These are phyloP conservation scores for Yarrowia yakushimensis DNA, from an alignment of 805 yeast species.

Conservation along the genomic window DNA sequence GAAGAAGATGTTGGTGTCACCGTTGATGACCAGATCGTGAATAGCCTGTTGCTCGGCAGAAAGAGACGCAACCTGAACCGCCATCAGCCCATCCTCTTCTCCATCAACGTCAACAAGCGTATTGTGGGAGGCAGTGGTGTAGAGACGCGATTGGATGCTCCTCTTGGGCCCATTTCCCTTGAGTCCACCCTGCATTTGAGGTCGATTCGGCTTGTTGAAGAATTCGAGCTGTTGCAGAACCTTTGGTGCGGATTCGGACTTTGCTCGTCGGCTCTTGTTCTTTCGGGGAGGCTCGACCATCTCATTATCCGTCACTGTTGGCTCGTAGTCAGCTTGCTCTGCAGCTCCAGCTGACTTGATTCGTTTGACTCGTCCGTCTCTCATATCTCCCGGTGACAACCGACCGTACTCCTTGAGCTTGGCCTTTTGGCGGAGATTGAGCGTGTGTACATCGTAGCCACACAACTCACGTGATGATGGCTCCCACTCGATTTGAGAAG, in stretches of 20 bases:
- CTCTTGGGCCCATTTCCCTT: neutral
- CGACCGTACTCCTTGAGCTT: slow-evolving; percentile 3
- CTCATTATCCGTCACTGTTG: neutral
- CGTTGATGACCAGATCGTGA: slow-evolving; percentile 58
- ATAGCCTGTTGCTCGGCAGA: slow-evolving; percentile 53
- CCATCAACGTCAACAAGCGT: neutral
- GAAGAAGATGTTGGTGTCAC: slow-evolving; percentile 67
- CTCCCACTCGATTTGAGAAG: slow-evolving; percentile 9
- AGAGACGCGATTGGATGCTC: slow-evolving; percentile 8
- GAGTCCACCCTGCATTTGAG: neutral
- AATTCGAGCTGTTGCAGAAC: slow-evolving; percentile 5
- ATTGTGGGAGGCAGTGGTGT: neutral
- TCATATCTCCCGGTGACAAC: neutral
- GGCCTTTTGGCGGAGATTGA: slow-evolving; percentile 1
- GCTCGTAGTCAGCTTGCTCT: neutral
- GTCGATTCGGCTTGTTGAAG: slow-evolving; percentile 1
- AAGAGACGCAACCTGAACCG: slow-evolving; percentile 33
- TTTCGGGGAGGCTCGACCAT: neutral
- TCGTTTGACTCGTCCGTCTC: neutral
- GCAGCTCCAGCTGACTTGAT: neutral
- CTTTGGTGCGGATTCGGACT: neutral
- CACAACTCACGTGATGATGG: slow-evolving; percentile 3
- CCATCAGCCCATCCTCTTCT: slow-evolving; percentile 19
- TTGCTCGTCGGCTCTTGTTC: neutral
- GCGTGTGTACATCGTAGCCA: neutral